Evolutionary conservation across 2,329 filamentous ascomycete genomes (phyloP).

Genomic region (Cucurbitaria berberidis): DNA sequence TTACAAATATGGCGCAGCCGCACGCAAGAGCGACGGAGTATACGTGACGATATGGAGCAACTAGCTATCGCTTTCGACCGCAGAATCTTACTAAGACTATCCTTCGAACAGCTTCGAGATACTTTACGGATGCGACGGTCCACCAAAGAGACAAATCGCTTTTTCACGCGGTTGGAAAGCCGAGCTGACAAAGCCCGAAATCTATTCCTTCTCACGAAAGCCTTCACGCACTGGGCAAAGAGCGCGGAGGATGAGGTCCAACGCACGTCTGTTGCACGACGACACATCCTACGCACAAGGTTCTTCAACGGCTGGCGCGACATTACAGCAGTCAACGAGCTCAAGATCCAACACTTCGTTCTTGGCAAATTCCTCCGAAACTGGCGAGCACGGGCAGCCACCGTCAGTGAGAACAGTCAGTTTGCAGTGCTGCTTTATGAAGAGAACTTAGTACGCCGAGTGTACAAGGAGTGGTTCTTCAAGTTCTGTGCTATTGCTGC

Average conservation of each 20-base stretch:
- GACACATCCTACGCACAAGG: slow-evolving; percentile 71
- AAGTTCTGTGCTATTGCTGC: slow-evolving; percentile 45
- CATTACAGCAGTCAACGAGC: slow-evolving; percentile 66
- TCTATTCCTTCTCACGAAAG: slow-evolving; percentile 68
- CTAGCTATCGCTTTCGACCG: slow-evolving; percentile 57
- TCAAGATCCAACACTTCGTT: slow-evolving; percentile 59
- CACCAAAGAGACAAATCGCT: slow-evolving; percentile 56
- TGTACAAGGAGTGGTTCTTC: slow-evolving; percentile 48
- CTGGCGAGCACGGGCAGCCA: slow-evolving; percentile 57
- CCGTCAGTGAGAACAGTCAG: slow-evolving; percentile 44
- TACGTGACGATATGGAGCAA: slow-evolving; percentile 31
- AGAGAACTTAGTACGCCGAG: slow-evolving; percentile 39
- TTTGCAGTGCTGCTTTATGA: slow-evolving; percentile 40
- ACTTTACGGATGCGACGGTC: slow-evolving; percentile 47
- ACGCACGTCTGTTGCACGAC: slow-evolving; percentile 70
- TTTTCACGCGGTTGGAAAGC: slow-evolving; percentile 62
- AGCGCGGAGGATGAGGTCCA: slow-evolving; percentile 68
- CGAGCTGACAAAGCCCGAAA: slow-evolving; percentile 69
- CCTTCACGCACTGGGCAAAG: slow-evolving; percentile 72
- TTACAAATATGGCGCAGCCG: slow-evolving; percentile 57
- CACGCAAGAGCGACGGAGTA: slow-evolving; percentile 28
- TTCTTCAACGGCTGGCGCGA: slow-evolving; percentile 74
- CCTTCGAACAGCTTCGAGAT: slow-evolving; percentile 52
- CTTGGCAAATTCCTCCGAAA: slow-evolving; percentile 60
- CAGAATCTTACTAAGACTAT: slow-evolving; percentile 58